Conservation (phyloP, 176 grass and related monocot genomes). For the Musa acuminata region DNA sequence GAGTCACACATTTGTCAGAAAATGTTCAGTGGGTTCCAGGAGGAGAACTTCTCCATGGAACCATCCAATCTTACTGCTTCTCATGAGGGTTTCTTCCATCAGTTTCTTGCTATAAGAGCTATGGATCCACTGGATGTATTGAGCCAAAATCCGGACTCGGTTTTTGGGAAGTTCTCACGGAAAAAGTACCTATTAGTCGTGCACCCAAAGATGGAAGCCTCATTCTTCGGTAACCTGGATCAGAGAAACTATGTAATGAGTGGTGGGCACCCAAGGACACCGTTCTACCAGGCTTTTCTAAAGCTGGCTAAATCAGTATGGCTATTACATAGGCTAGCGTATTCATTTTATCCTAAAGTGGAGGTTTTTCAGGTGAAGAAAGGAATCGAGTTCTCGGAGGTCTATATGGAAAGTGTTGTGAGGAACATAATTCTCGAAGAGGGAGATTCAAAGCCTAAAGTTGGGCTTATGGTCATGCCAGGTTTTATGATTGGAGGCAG, state of each 20-base stretch:
- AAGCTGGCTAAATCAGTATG: not conserved
- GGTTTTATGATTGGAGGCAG: conserved; percentile 8
- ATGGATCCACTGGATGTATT: conserved; percentile 8
- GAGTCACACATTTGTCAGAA: not conserved
- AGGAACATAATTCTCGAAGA: not conserved
- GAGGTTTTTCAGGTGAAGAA: conserved; percentile 5
- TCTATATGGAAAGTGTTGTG: conserved; percentile 15
- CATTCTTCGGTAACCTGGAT: conserved; percentile 6
- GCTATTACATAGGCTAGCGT: not conserved
- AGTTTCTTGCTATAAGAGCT: conserved; percentile 8
- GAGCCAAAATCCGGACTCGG: conserved; percentile 3
- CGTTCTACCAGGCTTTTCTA: conserved; percentile 2
- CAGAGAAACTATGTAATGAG: not conserved
- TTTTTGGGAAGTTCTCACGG: conserved; percentile 5
- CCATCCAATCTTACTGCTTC: not conserved
- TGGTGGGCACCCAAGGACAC: conserved; percentile 7
- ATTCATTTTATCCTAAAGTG: not conserved
- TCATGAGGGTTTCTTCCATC: conserved; percentile 4
- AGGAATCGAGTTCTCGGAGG: not conserved
- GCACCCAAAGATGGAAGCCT: conserved; percentile 4
- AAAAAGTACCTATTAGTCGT: not conserved
- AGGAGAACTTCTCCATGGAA: conserved; percentile 2
- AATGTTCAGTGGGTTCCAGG: conserved; percentile 6
- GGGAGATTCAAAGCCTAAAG: not conserved
- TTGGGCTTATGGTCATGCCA: conserved; percentile 8